These are phyloP conservation scores for Galerina sulciceps DNA, from an alignment of 768 basidiomycete genomes.

Conservation along the genomic window DNA sequence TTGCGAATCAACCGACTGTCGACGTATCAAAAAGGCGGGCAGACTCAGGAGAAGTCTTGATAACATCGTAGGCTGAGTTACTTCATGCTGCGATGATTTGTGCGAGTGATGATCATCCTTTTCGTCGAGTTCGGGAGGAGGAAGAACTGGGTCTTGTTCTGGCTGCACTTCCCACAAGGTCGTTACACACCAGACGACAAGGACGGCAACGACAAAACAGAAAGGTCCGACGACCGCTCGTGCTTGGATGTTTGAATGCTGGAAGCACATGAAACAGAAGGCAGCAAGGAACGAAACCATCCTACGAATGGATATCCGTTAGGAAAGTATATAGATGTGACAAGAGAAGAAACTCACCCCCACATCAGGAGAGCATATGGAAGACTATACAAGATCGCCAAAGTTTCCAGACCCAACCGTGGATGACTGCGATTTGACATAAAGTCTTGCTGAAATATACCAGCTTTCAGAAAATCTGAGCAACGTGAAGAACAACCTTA, in stretches of 20 bases:
- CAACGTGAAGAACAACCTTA: background rate
- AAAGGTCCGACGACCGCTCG: constrained; percentile 12
- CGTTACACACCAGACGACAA: constrained; percentile 51
- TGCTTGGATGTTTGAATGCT: constrained; percentile 14
- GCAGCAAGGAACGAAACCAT: constrained; percentile 24
- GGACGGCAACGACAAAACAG: constrained; percentile 5
- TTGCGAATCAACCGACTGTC: background rate
- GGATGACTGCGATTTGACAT: constrained; percentile 26
- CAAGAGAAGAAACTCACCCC: constrained; percentile 25
- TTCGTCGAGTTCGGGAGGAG: background rate
- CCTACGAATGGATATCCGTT: background rate
- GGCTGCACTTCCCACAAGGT: constrained; percentile 38
- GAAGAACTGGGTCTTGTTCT: background rate
- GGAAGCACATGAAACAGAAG: constrained; percentile 23
- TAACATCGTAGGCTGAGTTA: background rate
- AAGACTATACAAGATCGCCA: constrained; percentile 33
- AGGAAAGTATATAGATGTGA: background rate
- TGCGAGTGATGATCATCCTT: background rate
- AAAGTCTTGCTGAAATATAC: constrained; percentile 24
- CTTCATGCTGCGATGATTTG: background rate
- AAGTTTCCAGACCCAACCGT: constrained; percentile 34
- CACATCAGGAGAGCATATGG: constrained; percentile 37
- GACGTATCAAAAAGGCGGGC: background rate
- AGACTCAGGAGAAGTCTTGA: background rate
- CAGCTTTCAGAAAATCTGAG: constrained; percentile 2